Conservation (phyloP, 495 filamentous ascomycete genomes). For the Neurospora sp. region DNA sequence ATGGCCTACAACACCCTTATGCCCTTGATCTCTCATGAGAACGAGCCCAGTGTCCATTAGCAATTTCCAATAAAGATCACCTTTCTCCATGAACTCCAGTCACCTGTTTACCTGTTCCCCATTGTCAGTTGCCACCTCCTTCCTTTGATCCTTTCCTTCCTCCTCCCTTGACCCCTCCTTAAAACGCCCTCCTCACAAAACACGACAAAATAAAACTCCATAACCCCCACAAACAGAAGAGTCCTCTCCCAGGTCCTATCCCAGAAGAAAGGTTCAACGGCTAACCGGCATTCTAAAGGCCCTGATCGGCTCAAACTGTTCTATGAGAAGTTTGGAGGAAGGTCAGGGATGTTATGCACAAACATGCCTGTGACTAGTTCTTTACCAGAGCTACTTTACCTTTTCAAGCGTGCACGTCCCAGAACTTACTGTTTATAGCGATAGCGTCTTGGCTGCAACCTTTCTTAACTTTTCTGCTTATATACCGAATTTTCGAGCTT, state of each 20-base stretch:
- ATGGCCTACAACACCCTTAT: background rate
- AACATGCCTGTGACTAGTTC: no score
- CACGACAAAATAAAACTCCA: background rate
- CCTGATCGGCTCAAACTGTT: background rate
- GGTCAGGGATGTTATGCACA: no score
- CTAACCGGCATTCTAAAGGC: background rate
- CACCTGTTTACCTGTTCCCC: background rate
- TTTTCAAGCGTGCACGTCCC: no score
- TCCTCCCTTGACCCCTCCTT: background rate
- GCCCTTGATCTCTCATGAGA: background rate
- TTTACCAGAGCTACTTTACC: no score
- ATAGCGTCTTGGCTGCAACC: no score
- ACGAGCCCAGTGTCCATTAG: background rate
- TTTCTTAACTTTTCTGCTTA: no score
- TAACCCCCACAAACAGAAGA: background rate
- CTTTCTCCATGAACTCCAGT: background rate
- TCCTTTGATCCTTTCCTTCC: background rate
- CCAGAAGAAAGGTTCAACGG: background rate
- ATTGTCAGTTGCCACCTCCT: background rate
- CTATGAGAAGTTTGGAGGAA: no score
- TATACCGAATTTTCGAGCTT: no score
- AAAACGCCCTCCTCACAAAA: background rate
- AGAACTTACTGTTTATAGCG: no score
- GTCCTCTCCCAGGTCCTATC: background rate
- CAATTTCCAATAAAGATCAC: background rate